Evolutionary conservation across 352 stramenopile genomes (phyloP), one percentile per base, ranked within the genome.

Genomic region (Phytophthora quininea): DNA sequence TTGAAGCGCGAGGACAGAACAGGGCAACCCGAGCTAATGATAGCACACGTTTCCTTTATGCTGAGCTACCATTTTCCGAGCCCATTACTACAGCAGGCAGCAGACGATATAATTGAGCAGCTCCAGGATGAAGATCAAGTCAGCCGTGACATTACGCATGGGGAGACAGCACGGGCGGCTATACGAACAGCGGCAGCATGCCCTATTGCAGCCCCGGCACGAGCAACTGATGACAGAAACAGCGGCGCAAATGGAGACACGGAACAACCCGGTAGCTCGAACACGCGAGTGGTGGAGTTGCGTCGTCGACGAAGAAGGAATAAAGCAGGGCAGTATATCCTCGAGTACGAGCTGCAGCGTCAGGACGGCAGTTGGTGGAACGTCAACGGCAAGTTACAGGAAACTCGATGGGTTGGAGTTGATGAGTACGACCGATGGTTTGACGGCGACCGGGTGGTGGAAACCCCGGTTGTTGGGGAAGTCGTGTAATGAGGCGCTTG

Each of bases 311-410:
- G 38, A 29, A 9, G 29, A 8, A 19, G 38, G 4, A 50, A 59
- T 9, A 3, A 9, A 3, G 53, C 38, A 0, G 53, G 53, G 6
- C 53, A 51, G 6, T 59, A 50, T 29, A n/a, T 58, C 9, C 8
- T 58, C 19, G 52, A 58, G 24, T 59, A 59, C 37, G 35, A 40
- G 35, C 35, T 40, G 6, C 35, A 11, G 10, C 10, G 35, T 11
- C 6, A 6, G 6, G 35, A 40, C 10, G 35, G 10, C 35, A 11
- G 35, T 11, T 40, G 35, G 35, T 40, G 35, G 35, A 40, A 40
- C 6, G 10, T 40, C 35, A 11, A 11, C 6, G 35, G 10, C 35
- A 6, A 11, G 35, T 40, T 40, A 11, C 35, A 40, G 35, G 10
- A 40, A 40, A 40, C 35, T 6, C 6, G 10, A 11, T 40, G 35